Base-by-base conservation (phyloP, 805 yeast genomes). In the Deakozyma indianensis region DNA sequence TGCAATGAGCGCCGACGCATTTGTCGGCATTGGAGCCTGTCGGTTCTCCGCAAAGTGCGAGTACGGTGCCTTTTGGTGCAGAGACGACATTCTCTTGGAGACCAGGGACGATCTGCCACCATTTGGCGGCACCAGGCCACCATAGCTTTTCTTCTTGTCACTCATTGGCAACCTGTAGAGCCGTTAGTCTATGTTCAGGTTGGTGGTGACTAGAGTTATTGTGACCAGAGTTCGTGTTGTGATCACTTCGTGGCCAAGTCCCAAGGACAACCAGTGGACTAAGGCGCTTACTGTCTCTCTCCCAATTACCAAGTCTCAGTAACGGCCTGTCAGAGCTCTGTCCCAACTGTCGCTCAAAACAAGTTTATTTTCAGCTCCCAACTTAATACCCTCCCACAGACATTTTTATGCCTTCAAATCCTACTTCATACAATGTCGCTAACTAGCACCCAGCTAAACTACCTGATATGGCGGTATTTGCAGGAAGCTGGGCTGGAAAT, bases 401-500 rank as follows among this genome's bases (percentile, higher is more conserved):
- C n/a, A n/a, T n/a, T n/a, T n/a, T n/a, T n/a, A n/a, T n/a, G n/a
- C n/a, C n/a, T n/a, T n/a, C n/a, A n/a, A n/a, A n/a, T n/a, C n/a
- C n/a, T n/a, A n/a, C n/a, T n/a, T n/a, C n/a, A n/a, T n/a, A 25
- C 7, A 25, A 85, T 86, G 95, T 81, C 94, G 22, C 65, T 90
- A 43, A 75, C 92, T 3, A 80, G 92, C 47, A 77, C 74, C 47
- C 94, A 87, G 62, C 73, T 90, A 45, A 92, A 90, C 67, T 90
- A 90, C 59, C 71, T 92, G 53, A 75, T 90, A 45, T 92, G 96
- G 95, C 67, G 96, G 50, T 92, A 90, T 57, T 70, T 87, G 32
- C 95, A 86, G 57, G 97, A 92, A 60, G 55, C 59, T 45, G 71
- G 71, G 11, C 62, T 71, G 35, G 88, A 83, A 44, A 69, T 84